These are phyloP conservation scores for Oryza rufipogon DNA, from an alignment of 176 grass and related monocot genomes.

Conservation along the genomic window DNA sequence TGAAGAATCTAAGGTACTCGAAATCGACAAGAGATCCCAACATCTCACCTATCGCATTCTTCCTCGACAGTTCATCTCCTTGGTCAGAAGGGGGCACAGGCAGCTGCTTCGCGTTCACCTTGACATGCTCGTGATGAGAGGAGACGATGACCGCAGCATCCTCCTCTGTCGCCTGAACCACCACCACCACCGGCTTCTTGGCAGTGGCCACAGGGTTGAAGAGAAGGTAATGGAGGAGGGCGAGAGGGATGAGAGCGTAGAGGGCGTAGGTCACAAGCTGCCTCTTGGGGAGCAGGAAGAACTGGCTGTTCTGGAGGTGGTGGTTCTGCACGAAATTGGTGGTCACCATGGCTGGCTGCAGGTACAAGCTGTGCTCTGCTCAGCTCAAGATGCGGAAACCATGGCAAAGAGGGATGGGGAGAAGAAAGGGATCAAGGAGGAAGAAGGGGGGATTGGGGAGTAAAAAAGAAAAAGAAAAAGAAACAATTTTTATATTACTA, in stretches of 20 bases:
- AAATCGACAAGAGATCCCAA: not conserved
- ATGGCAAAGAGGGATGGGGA: not conserved
- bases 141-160: not conserved
- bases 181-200: not conserved
- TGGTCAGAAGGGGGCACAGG: not conserved
- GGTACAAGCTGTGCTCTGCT: not conserved
- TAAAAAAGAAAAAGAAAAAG: not conserved
- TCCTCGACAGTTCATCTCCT: not conserved
- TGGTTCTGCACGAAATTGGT: constrained; percentile 43
- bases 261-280: constrained; percentile 54
- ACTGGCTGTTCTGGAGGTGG: constrained; percentile 32
- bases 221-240: constrained; percentile 68
- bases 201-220: constrained; percentile 38
- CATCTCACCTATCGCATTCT: not conserved
- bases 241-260: constrained; percentile 61
- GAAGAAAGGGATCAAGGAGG: not conserved
- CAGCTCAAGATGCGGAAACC: constrained; percentile 13
- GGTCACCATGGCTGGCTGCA: constrained; percentile 36
- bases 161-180: not conserved
- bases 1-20: not conserved
- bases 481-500: not conserved
- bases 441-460: not conserved
- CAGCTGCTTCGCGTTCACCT: not conserved
- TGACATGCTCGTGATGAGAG: not conserved
- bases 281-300: constrained; percentile 30